Evolutionary conservation across 805 yeast species (phyloP), one percentile per base, ranked within the genome.

Genomic region (Wickerhamiella alocasiicola): DNA sequence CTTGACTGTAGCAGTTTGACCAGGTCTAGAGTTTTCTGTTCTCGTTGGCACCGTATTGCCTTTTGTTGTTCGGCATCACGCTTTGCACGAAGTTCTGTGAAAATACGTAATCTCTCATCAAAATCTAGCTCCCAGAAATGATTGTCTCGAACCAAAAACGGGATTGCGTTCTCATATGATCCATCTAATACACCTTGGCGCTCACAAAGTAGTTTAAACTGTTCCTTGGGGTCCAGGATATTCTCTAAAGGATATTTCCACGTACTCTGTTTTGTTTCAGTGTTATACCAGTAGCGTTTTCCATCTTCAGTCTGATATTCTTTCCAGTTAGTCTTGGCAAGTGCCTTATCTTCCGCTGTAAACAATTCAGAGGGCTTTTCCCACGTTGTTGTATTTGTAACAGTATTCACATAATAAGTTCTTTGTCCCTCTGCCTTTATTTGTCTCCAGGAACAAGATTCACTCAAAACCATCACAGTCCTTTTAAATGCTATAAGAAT

Each of bases 321-420:
- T 25, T 60, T 60, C 82, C 82, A 78, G 13, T 71, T 72, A 1
- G 77, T 67, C 16, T 62, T 61, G 28, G 61, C 64, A 13, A 76
- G 64, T 19, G 72, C 68, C 60, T 67, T 48, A 42, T 60, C 57
- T 2, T 39, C 31, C 9, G 42, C 48, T 2, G 67, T 59, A 33
- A 51, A 56, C 18, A 69, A 52, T 39, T 68, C 79, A 13, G 59
- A 70, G 0, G 95, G 95, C 47, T 75, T 74, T 19, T 80, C 82
- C 94, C 95, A 84, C 38, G 77, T 73, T 0, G 95, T 75, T 48
- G 74, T 74, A 36, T 74, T 70, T 0, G 88, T 78, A 20, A 55
- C 66, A 0, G 70, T 40, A 47, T 85, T 75, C 56, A 74, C 82
- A 59, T 79, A 85, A 60, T 85, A 41, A 3, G 65, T 62, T 37